Evolutionary conservation across 1,139 yeast genomes (phyloP).

Genomic region (Pichia cactophila): DNA sequence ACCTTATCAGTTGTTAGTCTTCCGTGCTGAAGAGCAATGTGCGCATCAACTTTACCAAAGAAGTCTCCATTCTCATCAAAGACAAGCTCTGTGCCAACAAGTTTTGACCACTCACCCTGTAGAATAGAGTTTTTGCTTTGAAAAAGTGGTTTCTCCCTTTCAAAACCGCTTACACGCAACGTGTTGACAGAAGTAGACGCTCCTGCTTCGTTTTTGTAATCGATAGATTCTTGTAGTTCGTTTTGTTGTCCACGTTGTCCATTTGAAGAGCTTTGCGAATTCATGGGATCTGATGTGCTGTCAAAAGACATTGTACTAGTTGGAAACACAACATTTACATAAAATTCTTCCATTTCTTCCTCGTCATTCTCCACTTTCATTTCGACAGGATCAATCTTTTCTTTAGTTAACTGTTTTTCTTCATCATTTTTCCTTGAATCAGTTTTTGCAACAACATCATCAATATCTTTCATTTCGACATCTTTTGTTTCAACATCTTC

Average conservation of each 20-base stretch:
- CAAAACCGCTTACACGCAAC: conserved; percentile 47
- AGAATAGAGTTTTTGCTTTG: conserved; percentile 51
- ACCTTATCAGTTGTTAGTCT: conserved; percentile 18
- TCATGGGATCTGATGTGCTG: conserved; percentile 7
- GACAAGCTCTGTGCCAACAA: conserved; percentile 77
- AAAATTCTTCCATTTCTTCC: conserved; percentile 29
- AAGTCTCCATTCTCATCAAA: conserved; percentile 52
- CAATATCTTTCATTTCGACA: conserved; percentile 5
- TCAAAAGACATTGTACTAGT: conserved; percentile 13
- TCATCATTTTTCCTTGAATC: not conserved
- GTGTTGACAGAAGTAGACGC: conserved; percentile 28
- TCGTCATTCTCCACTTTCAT: conserved; percentile 4
- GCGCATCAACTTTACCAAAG: conserved; percentile 28
- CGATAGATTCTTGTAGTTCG: conserved; percentile 17
- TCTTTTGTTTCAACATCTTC: not conserved
- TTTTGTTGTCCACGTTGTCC: conserved; percentile 1
- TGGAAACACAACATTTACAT: conserved; percentile 39
- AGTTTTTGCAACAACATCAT: conserved; percentile 9
- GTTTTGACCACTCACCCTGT: conserved; percentile 69
- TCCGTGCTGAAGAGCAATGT: conserved; percentile 26
- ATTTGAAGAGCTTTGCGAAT: conserved; percentile 1
- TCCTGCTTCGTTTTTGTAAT: conserved; percentile 12
- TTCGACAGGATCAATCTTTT: not conserved
- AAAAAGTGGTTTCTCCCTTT: conserved; percentile 43
- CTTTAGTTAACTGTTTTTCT: not conserved